Evolutionary conservation across 345 rosid genomes (phyloP), one percentile per base, ranked within the genome.

Genomic region (Pugionium dolabratum): DNA sequence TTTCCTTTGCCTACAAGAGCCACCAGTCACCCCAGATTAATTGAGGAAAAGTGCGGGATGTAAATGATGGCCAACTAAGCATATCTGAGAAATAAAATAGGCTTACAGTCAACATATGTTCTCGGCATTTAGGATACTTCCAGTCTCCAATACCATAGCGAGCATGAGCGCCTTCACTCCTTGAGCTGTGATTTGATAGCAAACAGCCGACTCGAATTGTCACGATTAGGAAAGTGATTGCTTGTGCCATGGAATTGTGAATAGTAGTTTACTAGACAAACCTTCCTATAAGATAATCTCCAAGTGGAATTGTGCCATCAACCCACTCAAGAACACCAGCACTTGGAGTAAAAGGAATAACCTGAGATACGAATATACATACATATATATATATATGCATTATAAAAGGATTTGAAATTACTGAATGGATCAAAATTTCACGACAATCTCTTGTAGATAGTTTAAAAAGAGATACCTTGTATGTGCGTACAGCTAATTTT

Each of bases 301-400:
- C 97, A 48, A 93, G 86, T 62, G 98, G 98, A 73, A 90, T 68
- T 57, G 98, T 93, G 60, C 98, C 98, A 80, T 86, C 81, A 56
- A 93, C 98, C 98, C 97, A 93, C 75, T 93, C 98, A 68, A 93
- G 91, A 76, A 93, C 96, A 67, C 98, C 98, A 63, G 96, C 98
- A 73, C 97, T 93, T 47, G 98, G 98, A 62, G 97, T 93, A 72
- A 93, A 93, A 60, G 98, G 96, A 77, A 93, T 75, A 67, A 93
- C 97, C 98, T 93, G 81, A 67, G 32, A 69, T 36, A 36, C 18
- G 18, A 18, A 18, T 36, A 5, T 34, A 34, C 36, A 34, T 34
- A 34, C 18, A 44, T 55, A 5, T 65, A 1, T 32, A 58, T 42
- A 25, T 46, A 64, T 49, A 10, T 49, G n/a, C 36, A 34, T 28